phyloP scores from a whole-genome alignment of 1,139 yeast genomes.

The Yamadazyma jaroonii region DNA sequence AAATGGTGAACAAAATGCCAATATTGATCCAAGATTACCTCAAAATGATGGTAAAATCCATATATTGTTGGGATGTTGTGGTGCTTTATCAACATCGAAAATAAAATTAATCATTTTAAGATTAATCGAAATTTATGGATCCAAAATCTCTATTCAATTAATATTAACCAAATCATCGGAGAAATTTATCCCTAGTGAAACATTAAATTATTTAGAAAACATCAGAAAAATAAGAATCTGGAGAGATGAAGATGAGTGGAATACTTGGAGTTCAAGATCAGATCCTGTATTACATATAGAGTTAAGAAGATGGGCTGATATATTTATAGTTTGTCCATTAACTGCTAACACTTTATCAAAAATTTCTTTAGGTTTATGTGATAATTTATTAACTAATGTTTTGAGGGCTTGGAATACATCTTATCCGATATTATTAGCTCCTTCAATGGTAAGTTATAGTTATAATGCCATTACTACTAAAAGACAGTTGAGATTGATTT shows the following conservation, averaged over 20 bases:
- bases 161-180: conserved; percentile 82
- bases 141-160: conserved; percentile 74
- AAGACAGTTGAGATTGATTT: conserved; percentile 69
- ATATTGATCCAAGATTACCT: conserved; percentile 77
- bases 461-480: conserved; percentile 86
- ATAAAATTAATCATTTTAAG: conserved; percentile 72
- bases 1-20: conserved; percentile 44
- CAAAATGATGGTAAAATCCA: conserved; percentile 91
- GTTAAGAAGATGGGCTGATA: conserved; percentile 93
- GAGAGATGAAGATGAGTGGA: conserved; percentile 94
- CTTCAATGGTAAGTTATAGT: conserved; percentile 91
- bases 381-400: conserved; percentile 82
- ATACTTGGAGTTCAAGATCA: conserved; percentile 75
- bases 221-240: conserved; percentile 60
- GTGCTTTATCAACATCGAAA: conserved; percentile 77
- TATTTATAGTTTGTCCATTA: conserved; percentile 81
- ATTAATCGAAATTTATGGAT: conserved; percentile 75
- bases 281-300: conserved; percentile 95
- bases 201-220: conserved; percentile 34
- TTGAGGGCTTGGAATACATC: conserved; percentile 91
- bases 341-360: conserved; percentile 92
- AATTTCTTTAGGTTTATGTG: conserved; percentile 85
- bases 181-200: conserved; percentile 68
- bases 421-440: conserved; percentile 84
- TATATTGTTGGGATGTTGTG: conserved; percentile 85